Conservation (phyloP, 441 rosid genomes). For the Bruguiera hainesii region DNA sequence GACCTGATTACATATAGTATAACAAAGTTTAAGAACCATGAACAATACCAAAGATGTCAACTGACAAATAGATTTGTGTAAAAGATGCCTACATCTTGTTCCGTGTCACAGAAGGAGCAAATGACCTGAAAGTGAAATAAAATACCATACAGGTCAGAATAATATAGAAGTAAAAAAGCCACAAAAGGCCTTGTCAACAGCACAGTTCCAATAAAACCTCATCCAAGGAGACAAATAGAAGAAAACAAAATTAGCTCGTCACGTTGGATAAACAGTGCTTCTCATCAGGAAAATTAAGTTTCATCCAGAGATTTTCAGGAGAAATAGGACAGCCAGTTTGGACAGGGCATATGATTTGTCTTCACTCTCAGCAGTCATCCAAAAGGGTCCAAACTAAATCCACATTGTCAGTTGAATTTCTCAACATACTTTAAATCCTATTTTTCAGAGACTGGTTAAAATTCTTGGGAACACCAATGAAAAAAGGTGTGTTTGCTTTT, state of each 20-base stretch:
- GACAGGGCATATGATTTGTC: conserved; percentile 4
- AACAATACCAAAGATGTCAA: background rate
- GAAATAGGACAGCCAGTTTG: background rate
- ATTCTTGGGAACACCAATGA: conserved; percentile 4
- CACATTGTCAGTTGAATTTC: background rate
- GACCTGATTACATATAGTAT: conserved; percentile 37
- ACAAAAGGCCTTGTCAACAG: no score
- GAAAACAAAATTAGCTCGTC: no score
- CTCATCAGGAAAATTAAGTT: background rate
- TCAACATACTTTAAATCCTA: background rate
- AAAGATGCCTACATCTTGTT: conserved; percentile 62
- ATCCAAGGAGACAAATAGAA: background rate
- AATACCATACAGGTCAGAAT: background rate
- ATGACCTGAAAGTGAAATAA: conserved; percentile 44
- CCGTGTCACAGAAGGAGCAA: conserved; percentile 66
- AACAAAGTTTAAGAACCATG: conserved; percentile 4
- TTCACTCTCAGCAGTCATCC: background rate
- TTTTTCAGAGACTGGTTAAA: background rate
- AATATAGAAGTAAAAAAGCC: background rate
- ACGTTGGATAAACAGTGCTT: background rate
- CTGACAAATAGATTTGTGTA: background rate
- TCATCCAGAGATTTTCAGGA: conserved; percentile 1
- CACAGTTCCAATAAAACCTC: background rate
- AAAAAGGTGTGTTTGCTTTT: conserved; percentile 7
- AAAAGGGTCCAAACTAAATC: no score